Percentiles rank a stretch among this genome's conserved stretches.
These are phyloP conservation scores for Acer yangbiense DNA, from an alignment of 345 rosid genomes.

Conservation along the genomic window DNA sequence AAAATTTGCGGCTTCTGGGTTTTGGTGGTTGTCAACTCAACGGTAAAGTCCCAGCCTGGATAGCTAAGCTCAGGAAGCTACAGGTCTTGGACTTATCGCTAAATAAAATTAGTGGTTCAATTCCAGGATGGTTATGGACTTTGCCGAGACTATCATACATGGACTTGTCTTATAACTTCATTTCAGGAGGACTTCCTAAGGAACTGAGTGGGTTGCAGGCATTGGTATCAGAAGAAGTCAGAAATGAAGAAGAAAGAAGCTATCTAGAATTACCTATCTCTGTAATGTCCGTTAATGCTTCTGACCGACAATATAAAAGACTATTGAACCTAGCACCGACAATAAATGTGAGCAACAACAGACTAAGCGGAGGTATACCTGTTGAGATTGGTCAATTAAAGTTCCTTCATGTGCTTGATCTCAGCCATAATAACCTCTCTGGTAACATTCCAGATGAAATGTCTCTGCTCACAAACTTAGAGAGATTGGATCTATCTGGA, in stretches of 20 bases:
- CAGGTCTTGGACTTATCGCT: no score
- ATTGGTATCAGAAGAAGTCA: background rate
- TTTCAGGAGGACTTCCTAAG: no score
- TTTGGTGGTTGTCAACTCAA: no score
- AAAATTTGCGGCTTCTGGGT: no score
- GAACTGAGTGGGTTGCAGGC: background rate
- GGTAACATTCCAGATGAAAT: no score
- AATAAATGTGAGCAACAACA: constrained; percentile 15
- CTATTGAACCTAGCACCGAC: constrained; percentile 5
- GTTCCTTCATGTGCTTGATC: constrained; percentile 3
- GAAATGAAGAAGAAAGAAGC: background rate
- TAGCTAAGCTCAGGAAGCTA: no score
- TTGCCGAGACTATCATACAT: no score
- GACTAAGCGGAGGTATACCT: background rate
- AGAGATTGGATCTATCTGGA: constrained; percentile 9
- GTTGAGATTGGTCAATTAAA: constrained; percentile 13
- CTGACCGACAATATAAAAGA: constrained; percentile 1
- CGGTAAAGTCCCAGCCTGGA: no score
- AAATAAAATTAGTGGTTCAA: no score
- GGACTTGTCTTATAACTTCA: no score
- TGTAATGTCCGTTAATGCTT: background rate
- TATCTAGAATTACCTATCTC: constrained; percentile 3
- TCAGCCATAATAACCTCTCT: background rate
- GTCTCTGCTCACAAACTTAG: background rate
- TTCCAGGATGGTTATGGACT: no score